A percentile compares a stretch with the other conserved stretches of the same genome.
phyloP scores from a whole-genome alignment of 1,284 basidiomycete genomes.

The Pseudozyma sp. region DNA sequence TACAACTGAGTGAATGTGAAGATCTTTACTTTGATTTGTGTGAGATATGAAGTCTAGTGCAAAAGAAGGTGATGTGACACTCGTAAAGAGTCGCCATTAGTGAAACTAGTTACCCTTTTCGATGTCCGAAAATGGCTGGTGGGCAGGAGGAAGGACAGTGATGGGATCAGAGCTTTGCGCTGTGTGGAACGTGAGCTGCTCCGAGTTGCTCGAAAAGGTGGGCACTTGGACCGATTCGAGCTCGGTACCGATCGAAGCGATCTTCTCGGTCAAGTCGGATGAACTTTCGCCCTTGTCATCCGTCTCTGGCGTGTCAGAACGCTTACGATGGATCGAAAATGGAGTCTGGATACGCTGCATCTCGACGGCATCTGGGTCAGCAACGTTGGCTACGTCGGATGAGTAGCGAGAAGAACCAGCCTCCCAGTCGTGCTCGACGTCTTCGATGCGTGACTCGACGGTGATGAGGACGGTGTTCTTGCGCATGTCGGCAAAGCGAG shows the following conservation, averaged over 20 bases:
- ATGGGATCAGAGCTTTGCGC: neutral
- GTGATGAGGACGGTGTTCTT: constrained; percentile 35
- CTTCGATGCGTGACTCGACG: constrained; percentile 29
- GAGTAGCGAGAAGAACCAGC: constrained; percentile 37
- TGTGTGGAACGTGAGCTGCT: neutral
- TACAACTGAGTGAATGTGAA: no score
- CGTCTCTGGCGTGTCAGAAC: constrained; percentile 16
- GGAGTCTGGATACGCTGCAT: constrained; percentile 9
- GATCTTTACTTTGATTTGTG: no score
- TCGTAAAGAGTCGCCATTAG: no score
- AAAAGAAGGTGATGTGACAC: no score
- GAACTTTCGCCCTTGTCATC: constrained; percentile 4
- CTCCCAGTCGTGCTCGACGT: constrained; percentile 21
- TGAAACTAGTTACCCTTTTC: no score
- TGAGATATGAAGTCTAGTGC: no score
- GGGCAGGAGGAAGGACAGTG: neutral
- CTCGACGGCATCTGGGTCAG: constrained; percentile 29
- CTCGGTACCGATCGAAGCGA: constrained; percentile 1
- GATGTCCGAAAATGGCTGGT: no score
- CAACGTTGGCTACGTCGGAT: constrained; percentile 38
- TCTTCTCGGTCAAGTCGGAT: constrained; percentile 2
- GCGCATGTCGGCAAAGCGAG: constrained; percentile 6
- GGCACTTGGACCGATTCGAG: neutral
- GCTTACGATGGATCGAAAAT: constrained; percentile 1
- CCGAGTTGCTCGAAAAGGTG: neutral